Evolutionary conservation across 2,329 filamentous ascomycete species (phyloP), one percentile per base, ranked within the genome.

Genomic region (Tolypocladium tundrense): DNA sequence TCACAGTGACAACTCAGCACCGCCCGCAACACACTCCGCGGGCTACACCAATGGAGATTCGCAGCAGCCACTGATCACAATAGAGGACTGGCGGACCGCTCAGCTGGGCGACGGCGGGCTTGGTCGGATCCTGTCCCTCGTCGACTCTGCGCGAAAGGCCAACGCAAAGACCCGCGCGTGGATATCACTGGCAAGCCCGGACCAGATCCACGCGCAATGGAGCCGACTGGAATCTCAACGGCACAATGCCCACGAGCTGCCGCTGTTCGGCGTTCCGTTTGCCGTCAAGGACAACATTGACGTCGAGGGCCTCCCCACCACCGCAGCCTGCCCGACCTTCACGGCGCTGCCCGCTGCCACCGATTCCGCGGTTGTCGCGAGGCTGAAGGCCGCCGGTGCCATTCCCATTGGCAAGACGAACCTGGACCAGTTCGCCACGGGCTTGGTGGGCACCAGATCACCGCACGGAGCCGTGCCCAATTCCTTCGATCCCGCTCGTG

Each of bases 381-480:
- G 71, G 31, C 69, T 84, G 19, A 74, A 81, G 27, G 71, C 74
- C 0, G 76, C 79, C 9, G 83, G 83, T 0, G 84, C 79, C 1
- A 69, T 86, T 1, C 75, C 82, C 39, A 71, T 86, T 37, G 84
- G 83, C 10, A 86, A 86, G 63, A 77, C 78, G 4, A 82, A 80
- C 61, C 73, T 87, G 55, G 84, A 87, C 60, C 83, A 87, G 63
- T 77, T 87, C 8, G 84, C 83, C 1, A 86, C 84, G 1, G 84
- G 84, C 0, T 74, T 87, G 4, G 81, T 80, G 8, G 84, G 84
- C 10, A 83, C 81, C 10, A 77, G 84, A 39, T 84, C 80, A 3
- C 82, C 83, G 0, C 84, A 80, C 58, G 84, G 84, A 2, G 77
- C 75, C 24, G 78, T 82, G 1, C 73, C 78, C 27, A 83, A 80